Conservation (phyloP, 2,329 filamentous ascomycete species). For the Leptosphaerulina australis region DNA sequence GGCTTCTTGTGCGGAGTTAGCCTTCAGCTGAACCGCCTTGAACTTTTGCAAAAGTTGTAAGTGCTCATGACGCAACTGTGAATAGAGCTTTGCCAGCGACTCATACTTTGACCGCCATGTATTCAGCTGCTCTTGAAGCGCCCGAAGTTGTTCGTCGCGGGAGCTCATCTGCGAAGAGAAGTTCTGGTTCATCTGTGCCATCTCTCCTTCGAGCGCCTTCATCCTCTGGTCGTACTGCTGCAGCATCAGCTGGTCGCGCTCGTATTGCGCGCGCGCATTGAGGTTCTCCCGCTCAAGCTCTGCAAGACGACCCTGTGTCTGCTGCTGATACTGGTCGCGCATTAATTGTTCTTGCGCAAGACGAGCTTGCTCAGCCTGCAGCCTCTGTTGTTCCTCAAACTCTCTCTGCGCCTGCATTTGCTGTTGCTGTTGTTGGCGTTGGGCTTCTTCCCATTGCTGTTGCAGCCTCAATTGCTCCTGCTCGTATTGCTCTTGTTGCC, state of each 20-base stretch:
- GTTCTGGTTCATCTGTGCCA: constrained; percentile 80
- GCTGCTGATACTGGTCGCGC: constrained; percentile 86
- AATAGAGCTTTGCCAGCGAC: constrained; percentile 94
- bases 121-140: constrained; percentile 95
- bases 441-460: constrained; percentile 81
- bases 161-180: constrained; percentile 83
- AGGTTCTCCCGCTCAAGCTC: constrained; percentile 95
- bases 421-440: constrained; percentile 80
- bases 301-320: constrained; percentile 93
- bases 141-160: constrained; percentile 91
- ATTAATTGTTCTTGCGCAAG: constrained; percentile 88
- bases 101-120: constrained; percentile 98
- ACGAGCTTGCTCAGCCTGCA: constrained; percentile 85
- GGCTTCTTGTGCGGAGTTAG: constrained; percentile 93
- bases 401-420: constrained; percentile 86
- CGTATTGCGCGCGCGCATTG: constrained; percentile 91
- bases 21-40: constrained; percentile 94
- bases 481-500: constrained; percentile 93
- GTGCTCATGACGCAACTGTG: constrained; percentile 92
- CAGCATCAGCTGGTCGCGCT: constrained; percentile 95
- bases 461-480: constrained; percentile 89
- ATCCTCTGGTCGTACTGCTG: constrained; percentile 94
- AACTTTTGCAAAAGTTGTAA: constrained; percentile 94
- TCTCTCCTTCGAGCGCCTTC: constrained; percentile 87
- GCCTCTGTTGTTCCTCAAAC: constrained; percentile 94